Conservation (phyloP, 2,329 filamentous ascomycete species). For the Colletotrichum higginsianum region DNA sequence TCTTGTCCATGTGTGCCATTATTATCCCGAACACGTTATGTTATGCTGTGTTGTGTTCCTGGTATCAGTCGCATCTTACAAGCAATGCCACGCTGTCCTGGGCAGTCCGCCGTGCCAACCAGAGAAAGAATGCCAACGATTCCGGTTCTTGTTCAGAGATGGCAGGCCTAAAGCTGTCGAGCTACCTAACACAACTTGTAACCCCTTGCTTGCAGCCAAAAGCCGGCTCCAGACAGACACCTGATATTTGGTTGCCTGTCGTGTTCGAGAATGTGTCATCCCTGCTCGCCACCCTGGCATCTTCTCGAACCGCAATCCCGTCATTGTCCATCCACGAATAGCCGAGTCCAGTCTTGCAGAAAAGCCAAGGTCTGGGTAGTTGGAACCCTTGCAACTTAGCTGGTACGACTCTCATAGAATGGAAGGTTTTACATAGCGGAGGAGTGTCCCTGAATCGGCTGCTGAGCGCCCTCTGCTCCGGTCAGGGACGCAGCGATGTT, state of each 20-base stretch:
- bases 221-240: constrained; percentile 4
- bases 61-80: too few relatives aligned
- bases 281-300: background rate
- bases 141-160: too few relatives aligned
- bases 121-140: too few relatives aligned
- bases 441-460: constrained; percentile 16
- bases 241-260: background rate
- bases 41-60: too few relatives aligned
- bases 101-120: too few relatives aligned
- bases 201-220: constrained; percentile 5
- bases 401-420: background rate
- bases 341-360: background rate
- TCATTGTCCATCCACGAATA: background rate
- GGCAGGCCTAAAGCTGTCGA: background rate
- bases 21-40: too few relatives aligned
- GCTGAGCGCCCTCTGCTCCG: constrained; percentile 6
- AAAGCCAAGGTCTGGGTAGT: constrained; percentile 6
- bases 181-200: background rate
- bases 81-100: too few relatives aligned
- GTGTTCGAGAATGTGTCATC: constrained; percentile 20
- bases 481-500: constrained; percentile 18
- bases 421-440: background rate
- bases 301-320: constrained; percentile 5
- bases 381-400: background rate
- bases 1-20: too few relatives aligned